phyloP scores from a whole-genome alignment of 1,284 basidiomycete genomes.

The Papiliotrema fonsecae region DNA sequence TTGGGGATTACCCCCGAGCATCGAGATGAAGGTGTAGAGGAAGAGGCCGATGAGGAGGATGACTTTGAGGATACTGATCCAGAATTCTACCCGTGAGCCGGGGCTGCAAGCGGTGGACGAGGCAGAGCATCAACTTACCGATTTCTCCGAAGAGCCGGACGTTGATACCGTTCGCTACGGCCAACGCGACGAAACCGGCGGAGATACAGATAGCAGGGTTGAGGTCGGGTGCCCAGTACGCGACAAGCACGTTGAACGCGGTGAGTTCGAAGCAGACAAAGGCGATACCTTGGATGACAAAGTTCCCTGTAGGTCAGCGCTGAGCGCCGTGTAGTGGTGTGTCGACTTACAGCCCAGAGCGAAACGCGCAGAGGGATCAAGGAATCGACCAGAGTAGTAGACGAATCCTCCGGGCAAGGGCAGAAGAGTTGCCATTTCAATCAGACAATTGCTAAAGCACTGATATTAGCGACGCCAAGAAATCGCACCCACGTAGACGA shows the following conservation, averaged over 20 bases:
- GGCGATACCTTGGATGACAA: background rate
- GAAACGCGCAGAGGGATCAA: slow-evolving; percentile 51
- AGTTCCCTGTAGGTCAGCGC: slow-evolving; percentile 6
- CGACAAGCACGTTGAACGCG: slow-evolving; percentile 13
- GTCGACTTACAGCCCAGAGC: background rate
- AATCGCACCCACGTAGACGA: background rate
- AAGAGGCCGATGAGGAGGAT: slow-evolving; percentile 39
- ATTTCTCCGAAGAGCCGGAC: slow-evolving; percentile 38
- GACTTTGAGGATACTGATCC: slow-evolving; percentile 33
- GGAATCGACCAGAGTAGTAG: slow-evolving; percentile 50
- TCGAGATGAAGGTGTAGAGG: slow-evolving; percentile 61
- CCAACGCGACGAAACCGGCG: slow-evolving; percentile 44
- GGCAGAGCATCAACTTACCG: too few relatives aligned
- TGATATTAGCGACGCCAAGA: too few relatives aligned
- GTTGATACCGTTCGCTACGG: slow-evolving; percentile 49
- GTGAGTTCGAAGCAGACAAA: slow-evolving; percentile 1
- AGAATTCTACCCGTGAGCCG: slow-evolving; percentile 46
- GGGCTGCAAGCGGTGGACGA: slow-evolving; percentile 20
- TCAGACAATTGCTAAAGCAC: slow-evolving; percentile 21
- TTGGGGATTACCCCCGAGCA: slow-evolving; percentile 64
- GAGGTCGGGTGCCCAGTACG: slow-evolving; percentile 23
- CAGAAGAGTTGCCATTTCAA: slow-evolving; percentile 49
- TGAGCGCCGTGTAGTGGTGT: slow-evolving; percentile 11
- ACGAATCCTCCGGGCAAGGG: slow-evolving; percentile 46
- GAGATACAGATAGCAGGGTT: slow-evolving; percentile 49